Base-by-base conservation (phyloP, 768 basidiomycete species). In the Hemileccinum rubropunctum region DNA sequence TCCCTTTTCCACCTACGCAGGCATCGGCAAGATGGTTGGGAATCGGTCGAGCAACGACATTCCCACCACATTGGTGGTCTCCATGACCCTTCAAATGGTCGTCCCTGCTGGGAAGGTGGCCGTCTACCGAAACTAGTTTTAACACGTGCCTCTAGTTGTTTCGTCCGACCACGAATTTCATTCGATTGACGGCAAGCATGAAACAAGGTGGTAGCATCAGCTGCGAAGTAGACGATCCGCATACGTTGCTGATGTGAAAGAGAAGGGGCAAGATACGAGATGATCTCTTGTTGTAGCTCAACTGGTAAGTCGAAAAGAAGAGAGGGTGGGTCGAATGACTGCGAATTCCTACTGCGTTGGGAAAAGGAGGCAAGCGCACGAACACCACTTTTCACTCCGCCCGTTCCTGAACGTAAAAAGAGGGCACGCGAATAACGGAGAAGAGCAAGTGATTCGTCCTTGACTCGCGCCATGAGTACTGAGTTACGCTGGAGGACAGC, bases 241-340 rank as follows among this genome's bases (percentile, higher is more conserved):
- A 77, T 69, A 18, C 76, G 76, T 57, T 87, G 85, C 2, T 68
- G 64, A 17, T 73, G 60, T 15, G 84, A 84, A 43, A 87, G 74
- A 1, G 64, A 70, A 14, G 83, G 83, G 4, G 82, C 78, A 18
- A 84, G 64, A 57, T 78, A 77, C 12, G 80, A 76, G 30, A 86
- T 72, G 33, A 83, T 77, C 60, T 81, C 61, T 11, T 80, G 73
- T 48, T 79, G 76, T 7, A 87, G 66, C 61, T 87, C 85, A 9
- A 63, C 64, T 3, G 86, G 86, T 12, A 87, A 65, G n/a, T 53
- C 32, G 23, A 60, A 53, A 58, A 80, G 76, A 7, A 70, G 63
- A 52, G 59, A 56, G 14, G 52, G 52, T 3, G 32, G 17, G 14
- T 51, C 12, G 42, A 52, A 28, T 17, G 45, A 47, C 11, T 36